These are phyloP conservation scores for Starmera pachycereana DNA, from an alignment of 805 yeast genomes.

Conservation along the genomic window DNA sequence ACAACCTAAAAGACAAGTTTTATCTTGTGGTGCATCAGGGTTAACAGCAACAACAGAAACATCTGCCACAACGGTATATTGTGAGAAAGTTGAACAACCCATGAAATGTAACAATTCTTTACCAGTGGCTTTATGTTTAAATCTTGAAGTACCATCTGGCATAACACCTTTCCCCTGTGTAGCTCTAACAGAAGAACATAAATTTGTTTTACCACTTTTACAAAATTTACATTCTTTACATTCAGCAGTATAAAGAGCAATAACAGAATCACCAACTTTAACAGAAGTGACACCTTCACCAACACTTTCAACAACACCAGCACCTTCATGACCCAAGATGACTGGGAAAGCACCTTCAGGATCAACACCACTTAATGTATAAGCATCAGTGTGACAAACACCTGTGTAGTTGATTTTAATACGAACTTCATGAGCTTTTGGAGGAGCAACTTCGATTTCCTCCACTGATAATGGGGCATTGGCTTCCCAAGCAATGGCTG, in stretches of 20 bases:
- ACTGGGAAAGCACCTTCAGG: conserved; percentile 96
- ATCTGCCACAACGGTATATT: conserved; percentile 96
- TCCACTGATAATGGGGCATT: conserved; percentile 75
- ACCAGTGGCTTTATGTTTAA: conserved; percentile 64
- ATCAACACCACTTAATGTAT: conserved; percentile 87
- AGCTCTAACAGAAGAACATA: conserved; percentile 91
- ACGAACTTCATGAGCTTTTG: conserved; percentile 96
- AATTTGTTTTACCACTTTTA: conserved; percentile 87
- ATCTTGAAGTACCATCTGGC: conserved; percentile 97
- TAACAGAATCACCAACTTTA: conserved; percentile 87
- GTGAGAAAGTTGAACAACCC: conserved; percentile 97
- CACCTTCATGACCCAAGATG: conserved; percentile 95
- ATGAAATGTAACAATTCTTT: conserved; percentile 81
- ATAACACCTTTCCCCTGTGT: conserved; percentile 97
- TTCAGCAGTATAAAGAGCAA: conserved; percentile 94
- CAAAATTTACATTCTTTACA: conserved; percentile 94
- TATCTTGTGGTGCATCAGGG: conserved; percentile 72
- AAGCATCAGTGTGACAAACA: conserved; percentile 98
- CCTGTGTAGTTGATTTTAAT: conserved; percentile 82
- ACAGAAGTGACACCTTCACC: conserved; percentile 92
- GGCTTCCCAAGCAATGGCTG: conserved; percentile 98
- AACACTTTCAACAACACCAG: conserved; percentile 89
- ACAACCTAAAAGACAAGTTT: conserved; percentile 90
- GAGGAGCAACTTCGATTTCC: conserved; percentile 84
- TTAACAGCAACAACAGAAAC: conserved; percentile 91